phyloP scores from a whole-genome alignment of 768 basidiomycete species.

The Collybia sordida region DNA sequence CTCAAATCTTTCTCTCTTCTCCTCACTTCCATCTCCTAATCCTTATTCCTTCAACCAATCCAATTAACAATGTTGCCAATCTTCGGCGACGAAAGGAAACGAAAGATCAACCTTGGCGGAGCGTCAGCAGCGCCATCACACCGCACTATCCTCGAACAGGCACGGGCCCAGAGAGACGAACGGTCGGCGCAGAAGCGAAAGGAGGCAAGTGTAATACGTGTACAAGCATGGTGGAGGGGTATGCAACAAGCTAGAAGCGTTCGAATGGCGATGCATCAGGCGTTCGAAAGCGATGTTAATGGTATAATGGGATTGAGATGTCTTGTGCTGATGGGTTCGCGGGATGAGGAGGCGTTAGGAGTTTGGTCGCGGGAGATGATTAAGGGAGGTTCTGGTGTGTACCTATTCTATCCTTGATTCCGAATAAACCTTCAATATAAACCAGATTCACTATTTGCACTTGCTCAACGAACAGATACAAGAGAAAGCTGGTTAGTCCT shows the following conservation, averaged over 20 bases:
- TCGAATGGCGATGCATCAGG: slow-evolving; percentile 41
- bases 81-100: slow-evolving; percentile 53
- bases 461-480: slow-evolving; percentile 26
- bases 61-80: slow-evolving; percentile 29
- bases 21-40: neutral
- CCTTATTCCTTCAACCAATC: neutral
- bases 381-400: slow-evolving; percentile 27
- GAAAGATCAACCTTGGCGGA: slow-evolving; percentile 79
- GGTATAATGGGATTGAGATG: slow-evolving; percentile 61
- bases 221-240: slow-evolving; percentile 77
- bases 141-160: slow-evolving; percentile 58
- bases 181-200: slow-evolving; percentile 53
- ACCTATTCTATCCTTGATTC: neutral
- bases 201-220: slow-evolving; percentile 54
- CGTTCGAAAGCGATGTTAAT: slow-evolving; percentile 53
- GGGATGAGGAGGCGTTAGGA: slow-evolving; percentile 45
- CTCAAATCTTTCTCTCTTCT: neutral
- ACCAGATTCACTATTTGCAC: slow-evolving; percentile 42
- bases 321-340: slow-evolving; percentile 57
- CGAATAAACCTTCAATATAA: neutral
- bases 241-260: slow-evolving; percentile 36
- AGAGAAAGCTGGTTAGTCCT: slow-evolving; percentile 61
- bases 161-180: slow-evolving; percentile 58
- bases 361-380: slow-evolving; percentile 44
- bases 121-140: slow-evolving; percentile 49